Conservation (phyloP, 257 asterid species). For the Gardenia jasminoides region DNA sequence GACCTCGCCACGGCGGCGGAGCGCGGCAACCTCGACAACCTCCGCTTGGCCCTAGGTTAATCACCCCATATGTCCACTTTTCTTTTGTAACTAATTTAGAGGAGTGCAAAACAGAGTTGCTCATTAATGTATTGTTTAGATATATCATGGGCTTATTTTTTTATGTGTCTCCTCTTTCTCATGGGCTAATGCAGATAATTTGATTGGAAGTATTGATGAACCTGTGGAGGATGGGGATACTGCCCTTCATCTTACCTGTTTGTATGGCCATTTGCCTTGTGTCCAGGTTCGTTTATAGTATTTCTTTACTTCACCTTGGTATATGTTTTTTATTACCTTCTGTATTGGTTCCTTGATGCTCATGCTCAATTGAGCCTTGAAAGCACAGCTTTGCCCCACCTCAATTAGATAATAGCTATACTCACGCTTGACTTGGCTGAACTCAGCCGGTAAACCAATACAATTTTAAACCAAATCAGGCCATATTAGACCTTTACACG, state of each 20-base stretch:
- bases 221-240: conserved; percentile 94
- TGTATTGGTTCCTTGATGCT: neutral
- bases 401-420: neutral
- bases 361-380: neutral
- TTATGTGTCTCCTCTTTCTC: neutral
- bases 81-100: no score
- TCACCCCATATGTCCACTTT: no score
- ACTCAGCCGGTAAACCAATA: neutral
- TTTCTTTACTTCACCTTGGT: neutral
- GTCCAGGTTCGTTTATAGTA: conserved; percentile 57
- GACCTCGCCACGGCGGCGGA: conserved; percentile 71
- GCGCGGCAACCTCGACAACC: conserved; percentile 63
- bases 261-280: conserved; percentile 75
- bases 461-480: neutral
- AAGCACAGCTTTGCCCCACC: neutral
- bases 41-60: conserved; percentile 70
- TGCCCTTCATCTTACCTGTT: conserved; percentile 86
- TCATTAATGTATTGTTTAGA: no score
- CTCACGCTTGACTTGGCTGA: neutral
- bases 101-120: no score
- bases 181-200: conserved; percentile 46
- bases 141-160: no score
- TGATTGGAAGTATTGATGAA: conserved; percentile 67
- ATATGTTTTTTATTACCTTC: neutral
- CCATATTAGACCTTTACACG: neutral